Conservation (phyloP, 129 eudicot genomes). For the Glebionis coronaria region DNA sequence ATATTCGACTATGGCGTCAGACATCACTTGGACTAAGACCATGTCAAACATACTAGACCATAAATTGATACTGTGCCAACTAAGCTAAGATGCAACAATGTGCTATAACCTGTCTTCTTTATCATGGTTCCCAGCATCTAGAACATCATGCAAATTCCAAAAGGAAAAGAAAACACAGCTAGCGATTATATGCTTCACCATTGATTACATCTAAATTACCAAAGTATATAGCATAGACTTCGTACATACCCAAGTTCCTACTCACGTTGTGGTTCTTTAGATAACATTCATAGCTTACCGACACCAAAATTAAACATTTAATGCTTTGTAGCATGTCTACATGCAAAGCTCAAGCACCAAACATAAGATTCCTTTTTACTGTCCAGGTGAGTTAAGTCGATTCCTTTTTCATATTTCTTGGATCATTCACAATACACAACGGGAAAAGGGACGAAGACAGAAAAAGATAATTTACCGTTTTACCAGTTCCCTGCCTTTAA, state of each 20-base stretch:
- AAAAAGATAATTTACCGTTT: slow-evolving; percentile 39
- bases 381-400: not conserved
- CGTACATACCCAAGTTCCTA: not conserved
- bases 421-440: slow-evolving; percentile 31
- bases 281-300: not conserved
- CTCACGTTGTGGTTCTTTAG: not conserved
- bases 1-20: no score
- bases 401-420: slow-evolving; percentile 16
- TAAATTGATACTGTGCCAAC: not conserved
- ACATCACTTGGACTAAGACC: no score
- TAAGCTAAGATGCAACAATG: not conserved
- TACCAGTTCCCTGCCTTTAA: slow-evolving; percentile 21
- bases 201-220: no score
- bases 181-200: not conserved
- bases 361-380: slow-evolving; percentile 10
- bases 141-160: not conserved
- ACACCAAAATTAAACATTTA: not conserved
- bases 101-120: not conserved
- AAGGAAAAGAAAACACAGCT: not conserved
- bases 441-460: not conserved
- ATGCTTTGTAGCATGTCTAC: not conserved
- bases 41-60: no score
- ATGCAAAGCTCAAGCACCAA: slow-evolving; percentile 13
- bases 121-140: not conserved
- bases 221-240: no score